These are phyloP conservation scores for Acephala macrosclerotiorum DNA, from an alignment of 2,329 filamentous ascomycete species.

Conservation along the genomic window DNA sequence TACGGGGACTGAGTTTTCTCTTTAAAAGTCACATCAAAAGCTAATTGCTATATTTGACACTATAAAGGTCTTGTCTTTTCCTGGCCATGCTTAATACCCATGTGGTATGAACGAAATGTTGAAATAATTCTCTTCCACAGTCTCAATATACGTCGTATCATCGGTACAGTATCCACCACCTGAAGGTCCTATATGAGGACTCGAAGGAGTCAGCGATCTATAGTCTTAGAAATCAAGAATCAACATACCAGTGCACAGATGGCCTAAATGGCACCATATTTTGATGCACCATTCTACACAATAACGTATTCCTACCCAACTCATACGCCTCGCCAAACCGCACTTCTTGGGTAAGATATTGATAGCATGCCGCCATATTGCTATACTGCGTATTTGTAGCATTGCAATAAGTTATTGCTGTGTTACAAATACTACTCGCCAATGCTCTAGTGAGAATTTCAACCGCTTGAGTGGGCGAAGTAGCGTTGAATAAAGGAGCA, in stretches of 20 bases:
- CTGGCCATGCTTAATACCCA: constrained; percentile 10
- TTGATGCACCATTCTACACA: constrained; percentile 18
- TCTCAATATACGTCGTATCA: constrained; percentile 16
- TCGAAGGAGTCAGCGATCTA: constrained; percentile 10
- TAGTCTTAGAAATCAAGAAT: constrained; percentile 21
- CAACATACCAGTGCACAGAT: constrained; percentile 19
- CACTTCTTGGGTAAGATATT: constrained; percentile 12
- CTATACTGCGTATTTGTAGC: constrained; percentile 18
- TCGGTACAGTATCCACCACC: constrained; percentile 13
- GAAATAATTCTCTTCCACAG: constrained; percentile 15
- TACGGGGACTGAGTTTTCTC: no score
- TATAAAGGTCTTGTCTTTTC: no score
- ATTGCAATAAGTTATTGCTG: constrained; percentile 18
- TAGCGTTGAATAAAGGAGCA: constrained; percentile 15
- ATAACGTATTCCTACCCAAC: constrained; percentile 17
- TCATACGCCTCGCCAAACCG: constrained; percentile 14
- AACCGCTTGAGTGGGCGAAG: constrained; percentile 15
- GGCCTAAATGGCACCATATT: constrained; percentile 15
- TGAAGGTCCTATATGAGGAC: constrained; percentile 18
- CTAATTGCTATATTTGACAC: no score
- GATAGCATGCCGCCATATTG: constrained; percentile 3
- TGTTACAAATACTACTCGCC: constrained; percentile 15
- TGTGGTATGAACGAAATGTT: constrained; percentile 14
- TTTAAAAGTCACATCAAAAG: no score
- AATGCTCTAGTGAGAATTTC: constrained; percentile 21